Conservation (phyloP, 768 basidiomycete genomes). For the Suillus fuscotomentosus region DNA sequence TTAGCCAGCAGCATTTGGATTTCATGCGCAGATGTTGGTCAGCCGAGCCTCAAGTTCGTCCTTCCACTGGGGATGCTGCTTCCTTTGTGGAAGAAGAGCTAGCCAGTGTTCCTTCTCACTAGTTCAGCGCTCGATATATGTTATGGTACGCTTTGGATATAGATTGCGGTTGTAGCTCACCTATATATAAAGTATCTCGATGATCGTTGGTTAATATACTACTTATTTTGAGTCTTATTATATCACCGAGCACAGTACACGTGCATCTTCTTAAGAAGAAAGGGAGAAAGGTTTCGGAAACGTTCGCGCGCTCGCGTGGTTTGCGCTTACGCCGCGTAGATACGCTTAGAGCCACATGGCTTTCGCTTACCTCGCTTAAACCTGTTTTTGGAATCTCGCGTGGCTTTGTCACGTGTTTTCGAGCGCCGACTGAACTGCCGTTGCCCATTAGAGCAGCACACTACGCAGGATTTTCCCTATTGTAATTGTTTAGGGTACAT, state of each 20-base stretch:
- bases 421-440: too few species aligned
- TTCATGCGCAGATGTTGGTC: slow-evolving; percentile 1
- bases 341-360: too few species aligned
- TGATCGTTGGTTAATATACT: neutral
- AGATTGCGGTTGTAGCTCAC: neutral
- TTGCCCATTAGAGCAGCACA: too few species aligned
- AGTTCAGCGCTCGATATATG: neutral
- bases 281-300: too few species aligned
- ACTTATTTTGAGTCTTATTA: neutral
- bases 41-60: neutral
- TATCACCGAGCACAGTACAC: neutral
- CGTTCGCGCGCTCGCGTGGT: too few species aligned
- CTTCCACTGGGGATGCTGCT: neutral
- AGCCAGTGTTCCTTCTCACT: neutral
- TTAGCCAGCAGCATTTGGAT: neutral
- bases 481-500: too few species aligned
- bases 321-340: too few species aligned
- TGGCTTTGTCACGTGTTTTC: too few species aligned
- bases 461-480: too few species aligned
- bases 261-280: too few species aligned
- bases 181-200: neutral
- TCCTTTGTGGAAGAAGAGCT: neutral
- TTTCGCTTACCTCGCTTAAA: too few species aligned
- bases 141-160: neutral
- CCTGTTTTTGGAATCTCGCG: too few species aligned